phyloP scores from a whole-genome alignment of 225 moss, liverwort and hornwort genomes.

The Polytrichum formosum region DNA sequence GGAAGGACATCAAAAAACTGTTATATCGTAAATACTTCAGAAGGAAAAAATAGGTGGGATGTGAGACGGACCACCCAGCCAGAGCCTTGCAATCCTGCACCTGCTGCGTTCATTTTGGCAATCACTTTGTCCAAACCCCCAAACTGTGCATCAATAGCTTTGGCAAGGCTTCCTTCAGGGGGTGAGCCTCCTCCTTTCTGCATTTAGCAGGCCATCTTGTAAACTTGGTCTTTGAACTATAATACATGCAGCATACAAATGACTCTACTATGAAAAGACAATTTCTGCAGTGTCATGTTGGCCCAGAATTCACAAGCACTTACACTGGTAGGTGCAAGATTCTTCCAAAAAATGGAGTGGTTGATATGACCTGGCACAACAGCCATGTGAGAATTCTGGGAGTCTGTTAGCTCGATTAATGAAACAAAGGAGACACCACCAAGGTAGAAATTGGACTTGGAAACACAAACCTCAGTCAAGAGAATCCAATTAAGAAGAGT shows the following conservation, averaged over 20 bases:
- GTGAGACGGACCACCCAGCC: conserved; percentile 91
- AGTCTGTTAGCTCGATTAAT: not conserved
- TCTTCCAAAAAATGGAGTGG: conserved; percentile 95
- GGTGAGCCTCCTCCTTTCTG: conserved; percentile 90
- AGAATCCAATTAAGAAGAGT: too few relatives aligned
- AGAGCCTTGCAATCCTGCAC: conserved; percentile 87
- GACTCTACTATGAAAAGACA: too few relatives aligned
- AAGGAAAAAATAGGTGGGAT: not conserved
- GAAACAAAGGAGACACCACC: not conserved
- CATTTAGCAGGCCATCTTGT: not conserved
- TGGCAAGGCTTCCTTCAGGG: conserved; percentile 62
- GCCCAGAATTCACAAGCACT: conserved; percentile 8
- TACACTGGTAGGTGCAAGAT: conserved; percentile 76
- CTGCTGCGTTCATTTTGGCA: conserved; percentile 60
- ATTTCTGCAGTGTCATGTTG: too few relatives aligned
- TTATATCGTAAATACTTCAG: not conserved
- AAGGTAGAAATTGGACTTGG: too few relatives aligned
- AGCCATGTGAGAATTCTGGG: not conserved
- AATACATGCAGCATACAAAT: too few relatives aligned
- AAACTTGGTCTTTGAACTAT: too few relatives aligned
- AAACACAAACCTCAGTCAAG: too few relatives aligned
- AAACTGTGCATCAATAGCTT: conserved; percentile 79
- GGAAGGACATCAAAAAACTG: too few relatives aligned
- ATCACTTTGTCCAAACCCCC: conserved; percentile 71
- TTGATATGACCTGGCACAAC: conserved; percentile 71